Base-by-base conservation (phyloP, 2,329 filamentous ascomycete species). In the Ascochyta lentis region DNA sequence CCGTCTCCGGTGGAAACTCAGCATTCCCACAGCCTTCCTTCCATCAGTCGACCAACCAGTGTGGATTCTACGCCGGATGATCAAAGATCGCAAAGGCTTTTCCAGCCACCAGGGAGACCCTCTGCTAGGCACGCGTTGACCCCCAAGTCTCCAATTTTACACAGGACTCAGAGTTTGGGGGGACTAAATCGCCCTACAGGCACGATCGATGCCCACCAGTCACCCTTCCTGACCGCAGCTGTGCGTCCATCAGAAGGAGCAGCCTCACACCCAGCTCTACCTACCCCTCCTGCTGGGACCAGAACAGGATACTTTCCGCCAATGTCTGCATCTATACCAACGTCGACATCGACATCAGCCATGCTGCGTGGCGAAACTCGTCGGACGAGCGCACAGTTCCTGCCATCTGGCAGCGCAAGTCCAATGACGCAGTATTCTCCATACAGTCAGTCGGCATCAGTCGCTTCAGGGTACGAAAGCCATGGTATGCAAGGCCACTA, bases 71-170 rank as follows among this genome's bases (percentile, higher is more conserved):
- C 60, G 0, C 65, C 66, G 23, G 68, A 66, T 8, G 71, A 72
- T 1, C 58, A 59, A 12, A 54, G 60, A 10, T 54, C 61, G n/a
- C 59, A 50, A 15, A 66, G 66, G 51, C 65, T 51, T 16, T 74
- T 67, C 52, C 69, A 62, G 37, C 67, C 64, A 4, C 67, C 67
- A 27, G 62, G 64, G 35, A 64, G 63, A 26, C 67, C 66, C 34
- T 58, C 66, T 40, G 43, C 75, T 50, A 77, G 84, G 60, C 80
- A 81, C 31, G 80, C 85, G n/a, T 67, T 86, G 57, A 86, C 83
- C 10, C 84, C 86, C 0, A 79, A 81, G 60, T 87, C 86, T 9
- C 85, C 85, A 9, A 74, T 68, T 4, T 48, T 80, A 37, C 76
- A 77, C 49, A 81, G 85, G 58, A 78, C 82, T 24, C 76, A 80